Evolutionary conservation across 139 green algal species (phyloP), one percentile per base, ranked within the genome.

Genomic region (Yamagishiella unicocca): DNA sequence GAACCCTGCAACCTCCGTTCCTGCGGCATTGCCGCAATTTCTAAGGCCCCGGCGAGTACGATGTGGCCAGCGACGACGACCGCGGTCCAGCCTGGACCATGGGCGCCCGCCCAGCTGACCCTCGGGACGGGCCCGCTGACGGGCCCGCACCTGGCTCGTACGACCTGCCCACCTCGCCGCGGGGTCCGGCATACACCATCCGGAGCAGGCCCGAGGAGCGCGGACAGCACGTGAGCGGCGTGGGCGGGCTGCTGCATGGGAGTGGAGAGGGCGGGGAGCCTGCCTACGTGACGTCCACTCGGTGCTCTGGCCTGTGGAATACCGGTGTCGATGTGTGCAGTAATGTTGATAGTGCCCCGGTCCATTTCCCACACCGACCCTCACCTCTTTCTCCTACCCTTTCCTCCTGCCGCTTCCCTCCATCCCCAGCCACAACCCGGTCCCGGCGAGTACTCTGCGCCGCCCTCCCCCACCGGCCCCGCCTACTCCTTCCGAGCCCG

Each of bases 41-140:
- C 1, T 42, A 77, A 67, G 87, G 87, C 1, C 88, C 88, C 25
- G 88, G 40, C 35, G 73, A 85, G 33, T 91, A 91, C 74, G 35
- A 85, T 8, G 19, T 8, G 0, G 38, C 5, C 40, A 33, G n/a
- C 53, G 55, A 45, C 37, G 45, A 9, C 1, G 64, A 84, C 68
- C 29, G n/a, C 37, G n/a, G 88, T 19, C 88, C 88, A 9, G 88
- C 88, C 9, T 91, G 81, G 81, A 91, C 81, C 35, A 91, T 91
- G 87, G 71, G 43, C 27, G 31, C 22, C 8, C 82, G 82, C 33
- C 74, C 73, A 4, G 24, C 45, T 21, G 81, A 77, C 53, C 79
- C n/a, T 17, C 38, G 61, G 17, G 79, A 55, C 45, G 50, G n/a
- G n/a, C n/a, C 70, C 8, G 40, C 35, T 27, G 35, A 3, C 38